phyloP scores from a whole-genome alignment of 768 basidiomycete genomes.

The Paxillus involutus region DNA sequence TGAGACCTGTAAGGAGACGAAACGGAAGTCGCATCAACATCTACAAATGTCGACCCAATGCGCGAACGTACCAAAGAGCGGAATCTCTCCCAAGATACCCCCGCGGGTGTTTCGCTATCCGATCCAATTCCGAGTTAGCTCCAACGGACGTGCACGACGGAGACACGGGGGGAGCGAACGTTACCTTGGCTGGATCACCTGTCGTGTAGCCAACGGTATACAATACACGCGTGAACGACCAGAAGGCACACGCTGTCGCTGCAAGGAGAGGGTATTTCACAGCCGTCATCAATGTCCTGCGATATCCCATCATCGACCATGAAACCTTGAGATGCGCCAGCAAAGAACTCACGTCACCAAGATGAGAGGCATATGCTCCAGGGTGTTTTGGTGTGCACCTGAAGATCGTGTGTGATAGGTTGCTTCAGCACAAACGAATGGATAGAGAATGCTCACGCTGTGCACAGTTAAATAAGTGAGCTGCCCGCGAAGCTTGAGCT shows the following conservation, averaged over 20 bases:
- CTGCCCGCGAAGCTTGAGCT: slow-evolving; percentile 24
- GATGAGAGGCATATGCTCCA: slow-evolving; percentile 36
- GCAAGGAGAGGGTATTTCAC: slow-evolving; percentile 36
- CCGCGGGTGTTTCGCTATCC: slow-evolving; percentile 16
- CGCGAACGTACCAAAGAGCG: slow-evolving; percentile 6
- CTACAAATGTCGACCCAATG: neutral
- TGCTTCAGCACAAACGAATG: neutral
- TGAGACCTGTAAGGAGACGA: slow-evolving; percentile 4
- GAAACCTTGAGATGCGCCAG: too few species aligned
- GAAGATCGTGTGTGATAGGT: too few species aligned
- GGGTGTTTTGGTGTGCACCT: slow-evolving; percentile 40
- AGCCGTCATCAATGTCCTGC: slow-evolving; percentile 37
- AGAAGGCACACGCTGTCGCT: slow-evolving; percentile 34
- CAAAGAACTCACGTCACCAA: slow-evolving; percentile 9
- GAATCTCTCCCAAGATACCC: neutral
- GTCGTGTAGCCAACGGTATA: slow-evolving; percentile 43
- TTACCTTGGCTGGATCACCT: slow-evolving; percentile 41
- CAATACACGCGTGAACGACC: slow-evolving; percentile 37
- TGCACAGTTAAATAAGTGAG: slow-evolving; percentile 33
- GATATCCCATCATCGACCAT: neutral
- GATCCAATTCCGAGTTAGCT: neutral
- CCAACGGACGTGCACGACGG: neutral
- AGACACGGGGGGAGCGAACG: neutral
- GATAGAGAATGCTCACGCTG: slow-evolving; percentile 22
- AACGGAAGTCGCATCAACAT: neutral